Percentiles rank a stretch among this genome's conserved stretches.
phyloP scores from a whole-genome alignment of 768 basidiomycete species.

The Pulveroboletus sp. region DNA sequence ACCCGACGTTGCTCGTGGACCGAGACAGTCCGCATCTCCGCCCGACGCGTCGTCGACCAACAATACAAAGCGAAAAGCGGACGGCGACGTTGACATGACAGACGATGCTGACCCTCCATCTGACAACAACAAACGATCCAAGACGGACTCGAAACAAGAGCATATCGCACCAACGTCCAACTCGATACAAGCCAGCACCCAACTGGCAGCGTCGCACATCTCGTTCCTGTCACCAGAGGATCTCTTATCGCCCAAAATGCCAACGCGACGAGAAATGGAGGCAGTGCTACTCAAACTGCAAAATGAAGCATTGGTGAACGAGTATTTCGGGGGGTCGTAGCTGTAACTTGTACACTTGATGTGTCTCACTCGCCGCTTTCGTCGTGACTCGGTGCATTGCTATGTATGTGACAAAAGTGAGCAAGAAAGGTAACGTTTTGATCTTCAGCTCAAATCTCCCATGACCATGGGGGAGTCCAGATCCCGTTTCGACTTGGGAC shows the following conservation, averaged over 20 bases:
- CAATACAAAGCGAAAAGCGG: constrained; percentile 55
- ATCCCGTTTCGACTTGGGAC: constrained; percentile 44
- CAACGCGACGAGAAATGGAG: constrained; percentile 77
- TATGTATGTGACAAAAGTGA: too few relatives aligned
- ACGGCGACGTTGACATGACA: constrained; percentile 35
- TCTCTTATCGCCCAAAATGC: too few relatives aligned
- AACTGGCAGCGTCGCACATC: constrained; percentile 64
- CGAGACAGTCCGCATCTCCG: constrained; percentile 7
- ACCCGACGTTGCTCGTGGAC: constrained; percentile 40
- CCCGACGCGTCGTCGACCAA: constrained; percentile 17
- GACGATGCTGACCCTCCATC: too few relatives aligned
- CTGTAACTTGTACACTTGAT: too few relatives aligned
- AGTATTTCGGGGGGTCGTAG: constrained; percentile 56
- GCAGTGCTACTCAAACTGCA: constrained; percentile 65
- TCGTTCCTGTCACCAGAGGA: constrained; percentile 73
- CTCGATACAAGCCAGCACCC: too few relatives aligned
- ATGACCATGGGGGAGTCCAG: constrained; percentile 11
- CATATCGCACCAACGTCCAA: constrained; percentile 1
- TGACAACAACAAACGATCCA: constrained; percentile 32
- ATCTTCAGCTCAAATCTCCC: constrained; percentile 13
- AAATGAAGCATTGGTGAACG: constrained; percentile 81
- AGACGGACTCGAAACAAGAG: constrained; percentile 14
- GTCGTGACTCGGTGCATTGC: too few relatives aligned
- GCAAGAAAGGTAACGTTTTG: background rate
- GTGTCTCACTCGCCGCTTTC: too few relatives aligned